Evolutionary conservation across 805 yeast species (phyloP).

Genomic region (Saccharomycopsis fermentans): DNA sequence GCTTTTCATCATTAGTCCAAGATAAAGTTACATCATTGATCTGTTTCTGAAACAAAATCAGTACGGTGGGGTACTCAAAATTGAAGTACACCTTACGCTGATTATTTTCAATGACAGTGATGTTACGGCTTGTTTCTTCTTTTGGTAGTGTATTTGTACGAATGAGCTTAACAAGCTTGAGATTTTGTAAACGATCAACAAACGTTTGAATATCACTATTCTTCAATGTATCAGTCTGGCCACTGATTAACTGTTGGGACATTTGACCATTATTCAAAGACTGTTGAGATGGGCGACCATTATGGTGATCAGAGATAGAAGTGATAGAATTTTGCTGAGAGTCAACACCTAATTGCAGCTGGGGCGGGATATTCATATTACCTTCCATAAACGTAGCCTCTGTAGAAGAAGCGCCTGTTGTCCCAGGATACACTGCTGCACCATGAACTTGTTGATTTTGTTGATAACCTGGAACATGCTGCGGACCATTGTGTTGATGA

Average conservation of each 20-base stretch:
- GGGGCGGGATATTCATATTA: neutral
- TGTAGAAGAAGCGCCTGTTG: neutral
- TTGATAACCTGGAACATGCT: neutral
- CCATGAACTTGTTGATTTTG: neutral
- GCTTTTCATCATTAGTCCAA: slow-evolving; percentile 36
- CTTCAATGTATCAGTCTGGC: neutral
- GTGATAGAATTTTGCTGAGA: neutral
- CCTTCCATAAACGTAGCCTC: neutral
- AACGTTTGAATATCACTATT: slow-evolving; percentile 1
- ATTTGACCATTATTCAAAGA: neutral
- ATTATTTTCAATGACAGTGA: slow-evolving; percentile 12
- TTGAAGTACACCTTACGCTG: slow-evolving; percentile 16
- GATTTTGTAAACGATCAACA: slow-evolving; percentile 4
- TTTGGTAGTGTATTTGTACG: slow-evolving; percentile 17
- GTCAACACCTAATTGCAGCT: neutral
- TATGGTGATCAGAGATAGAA: neutral
- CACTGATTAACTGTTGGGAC: neutral
- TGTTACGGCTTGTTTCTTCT: slow-evolving; percentile 13
- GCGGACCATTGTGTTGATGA: neutral
- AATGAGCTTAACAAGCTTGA: slow-evolving; percentile 11
- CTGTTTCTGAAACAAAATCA: slow-evolving; percentile 20
- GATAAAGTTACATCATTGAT: slow-evolving; percentile 28
- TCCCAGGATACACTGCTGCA: neutral
- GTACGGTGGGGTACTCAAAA: slow-evolving; percentile 19
- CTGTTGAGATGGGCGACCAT: neutral